These are phyloP conservation scores for Quaeritorhiza haematococci DNA, from an alignment of 371 early-diverging fungal genomes.

Conservation along the genomic window DNA sequence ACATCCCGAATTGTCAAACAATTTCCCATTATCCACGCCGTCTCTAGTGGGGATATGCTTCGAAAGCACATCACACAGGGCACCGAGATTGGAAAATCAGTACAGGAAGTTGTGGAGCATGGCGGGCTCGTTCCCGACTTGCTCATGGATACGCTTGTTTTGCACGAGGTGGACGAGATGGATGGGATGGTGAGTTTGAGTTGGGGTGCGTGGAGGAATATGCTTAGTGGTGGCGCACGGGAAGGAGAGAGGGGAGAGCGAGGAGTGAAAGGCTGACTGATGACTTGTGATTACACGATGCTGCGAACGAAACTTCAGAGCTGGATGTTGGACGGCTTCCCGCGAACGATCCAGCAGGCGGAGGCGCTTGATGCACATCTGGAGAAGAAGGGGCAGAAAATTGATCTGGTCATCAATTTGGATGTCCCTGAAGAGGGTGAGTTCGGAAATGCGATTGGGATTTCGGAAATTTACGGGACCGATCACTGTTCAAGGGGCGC, in stretches of 20 bases:
- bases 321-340: slow-evolving; percentile 95
- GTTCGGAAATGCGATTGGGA: too few relatives aligned
- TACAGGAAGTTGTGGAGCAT: slow-evolving; percentile 54
- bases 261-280: neutral
- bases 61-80: slow-evolving; percentile 68
- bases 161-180: slow-evolving; percentile 49
- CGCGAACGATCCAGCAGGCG: slow-evolving; percentile 87
- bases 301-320: too few relatives aligned
- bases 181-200: neutral
- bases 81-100: slow-evolving; percentile 62
- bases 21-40: slow-evolving; percentile 55
- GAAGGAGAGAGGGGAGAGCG: neutral
- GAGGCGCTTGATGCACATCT: slow-evolving; percentile 66
- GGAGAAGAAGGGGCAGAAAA: slow-evolving; percentile 44
- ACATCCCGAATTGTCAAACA: slow-evolving; percentile 64
- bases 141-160: slow-evolving; percentile 70
- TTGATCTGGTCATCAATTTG: slow-evolving; percentile 83
- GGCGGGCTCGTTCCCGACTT: slow-evolving; percentile 74
- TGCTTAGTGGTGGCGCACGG: too few relatives aligned
- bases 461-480: too few relatives aligned
- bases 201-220: too few relatives aligned
- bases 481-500: too few relatives aligned
- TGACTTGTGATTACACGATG: too few relatives aligned
- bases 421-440: slow-evolving; percentile 77
- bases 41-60: slow-evolving; percentile 83